A percentile compares a stretch with the other conserved stretches of the same genome.
These are phyloP conservation scores for Podospora comata DNA, from an alignment of 495 filamentous ascomycete species.

Conservation along the genomic window DNA sequence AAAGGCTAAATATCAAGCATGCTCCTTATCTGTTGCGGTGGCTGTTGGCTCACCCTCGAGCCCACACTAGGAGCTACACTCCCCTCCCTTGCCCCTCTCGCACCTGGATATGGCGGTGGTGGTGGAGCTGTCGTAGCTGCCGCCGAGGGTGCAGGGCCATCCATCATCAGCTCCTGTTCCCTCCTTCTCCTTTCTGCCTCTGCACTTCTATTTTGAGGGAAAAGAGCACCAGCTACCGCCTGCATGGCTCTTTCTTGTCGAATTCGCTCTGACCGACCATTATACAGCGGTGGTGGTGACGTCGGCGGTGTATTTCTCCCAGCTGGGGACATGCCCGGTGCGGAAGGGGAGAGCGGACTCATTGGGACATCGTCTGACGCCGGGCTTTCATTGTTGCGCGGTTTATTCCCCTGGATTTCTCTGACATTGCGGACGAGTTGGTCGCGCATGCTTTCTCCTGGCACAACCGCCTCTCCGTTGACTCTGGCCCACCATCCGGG, in stretches of 20 bases:
- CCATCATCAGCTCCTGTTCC: constrained; percentile 29
- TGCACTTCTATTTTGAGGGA: constrained; percentile 26
- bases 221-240: constrained; percentile 35
- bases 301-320: background rate
- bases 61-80: constrained; percentile 30
- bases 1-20: constrained; percentile 54
- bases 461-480: constrained; percentile 36
- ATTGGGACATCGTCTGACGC: constrained; percentile 11
- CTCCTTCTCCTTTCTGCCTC: constrained; percentile 17
- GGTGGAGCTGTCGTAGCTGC: background rate
- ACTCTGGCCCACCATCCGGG: constrained; percentile 58
- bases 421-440: constrained; percentile 50
- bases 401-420: constrained; percentile 51
- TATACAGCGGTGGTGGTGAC: constrained; percentile 19
- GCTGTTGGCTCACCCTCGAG: constrained; percentile 33
- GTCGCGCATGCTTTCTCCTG: constrained; percentile 44
- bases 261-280: constrained; percentile 35
- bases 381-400: constrained; percentile 15
- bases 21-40: constrained; percentile 51
- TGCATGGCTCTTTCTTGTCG: constrained; percentile 38
- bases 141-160: constrained; percentile 26
- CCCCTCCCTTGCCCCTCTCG: constrained; percentile 24
- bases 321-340: background rate
- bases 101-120: constrained; percentile 31
- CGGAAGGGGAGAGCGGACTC: constrained; percentile 13